Percentiles rank a stretch among this genome's conserved stretches.
These are phyloP conservation scores for Xylariaceae sp. DNA, from an alignment of 2,329 filamentous ascomycete species.

Conservation along the genomic window DNA sequence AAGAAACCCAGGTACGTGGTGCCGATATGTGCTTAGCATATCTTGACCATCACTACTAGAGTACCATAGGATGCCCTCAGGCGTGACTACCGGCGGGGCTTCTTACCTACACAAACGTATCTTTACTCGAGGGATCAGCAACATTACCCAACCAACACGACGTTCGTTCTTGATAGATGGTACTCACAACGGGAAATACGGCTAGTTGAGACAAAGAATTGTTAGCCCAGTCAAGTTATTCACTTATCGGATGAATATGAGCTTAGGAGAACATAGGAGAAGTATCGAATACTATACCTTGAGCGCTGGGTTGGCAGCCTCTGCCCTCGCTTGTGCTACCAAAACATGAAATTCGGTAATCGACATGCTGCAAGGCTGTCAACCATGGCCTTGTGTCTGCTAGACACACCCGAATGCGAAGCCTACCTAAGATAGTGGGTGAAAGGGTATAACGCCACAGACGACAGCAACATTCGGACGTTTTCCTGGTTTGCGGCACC, in stretches of 20 bases:
- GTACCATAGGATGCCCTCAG: background rate
- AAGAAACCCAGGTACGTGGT: background rate
- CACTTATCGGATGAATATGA: constrained; percentile 7
- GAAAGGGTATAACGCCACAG: constrained; percentile 63
- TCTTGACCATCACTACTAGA: background rate
- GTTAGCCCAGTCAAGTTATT: constrained; percentile 27
- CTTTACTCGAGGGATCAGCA: constrained; percentile 43
- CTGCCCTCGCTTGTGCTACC: constrained; percentile 55
- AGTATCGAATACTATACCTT: constrained; percentile 52
- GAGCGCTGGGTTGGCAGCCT: constrained; percentile 54
- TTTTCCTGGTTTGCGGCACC: constrained; percentile 61
- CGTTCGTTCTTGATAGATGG: background rate
- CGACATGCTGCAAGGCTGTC: constrained; percentile 54
- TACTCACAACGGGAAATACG: constrained; percentile 67
- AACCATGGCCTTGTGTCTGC: background rate
- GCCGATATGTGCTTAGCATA: background rate
- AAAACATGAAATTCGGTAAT: constrained; percentile 63
- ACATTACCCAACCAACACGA: constrained; percentile 1
- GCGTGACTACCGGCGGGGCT: constrained; percentile 47
- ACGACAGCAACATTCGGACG: constrained; percentile 59
- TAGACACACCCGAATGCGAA: background rate
- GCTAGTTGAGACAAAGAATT: constrained; percentile 44
- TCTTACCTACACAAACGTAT: constrained; percentile 68
- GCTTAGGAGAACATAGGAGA: too few species aligned
- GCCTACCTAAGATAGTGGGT: constrained; percentile 55